Conservation (phyloP, 2,329 filamentous ascomycete species). For the Didymella arachidicola region DNA sequence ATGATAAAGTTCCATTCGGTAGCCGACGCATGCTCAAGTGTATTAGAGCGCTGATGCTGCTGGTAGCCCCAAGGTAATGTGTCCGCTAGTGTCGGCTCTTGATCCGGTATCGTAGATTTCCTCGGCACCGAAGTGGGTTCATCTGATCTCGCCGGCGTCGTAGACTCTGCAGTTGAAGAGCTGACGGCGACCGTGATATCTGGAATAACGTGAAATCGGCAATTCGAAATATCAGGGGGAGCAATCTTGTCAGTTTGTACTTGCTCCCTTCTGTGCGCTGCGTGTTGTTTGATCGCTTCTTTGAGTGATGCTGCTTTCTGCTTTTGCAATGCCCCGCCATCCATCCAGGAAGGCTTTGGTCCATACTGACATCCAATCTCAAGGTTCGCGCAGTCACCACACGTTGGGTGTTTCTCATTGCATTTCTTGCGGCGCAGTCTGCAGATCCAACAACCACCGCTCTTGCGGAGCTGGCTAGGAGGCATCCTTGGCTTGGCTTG, state of each 20-base stretch:
- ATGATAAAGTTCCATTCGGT: constrained; percentile 26
- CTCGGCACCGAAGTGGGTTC: background rate
- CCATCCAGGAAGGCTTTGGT: constrained; percentile 26
- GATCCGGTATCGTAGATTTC: too few species aligned
- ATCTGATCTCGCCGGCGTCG: background rate
- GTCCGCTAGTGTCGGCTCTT: background rate
- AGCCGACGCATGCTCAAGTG: constrained; percentile 13
- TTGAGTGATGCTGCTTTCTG: constrained; percentile 20
- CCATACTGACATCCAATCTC: constrained; percentile 22
- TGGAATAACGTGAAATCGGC: constrained; percentile 9
- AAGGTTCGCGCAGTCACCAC: constrained; percentile 19
- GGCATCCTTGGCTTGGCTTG: background rate
- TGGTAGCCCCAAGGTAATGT: constrained; percentile 18
- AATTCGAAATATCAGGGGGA: background rate
- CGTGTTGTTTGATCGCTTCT: constrained; percentile 22
- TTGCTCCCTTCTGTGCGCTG: constrained; percentile 18
- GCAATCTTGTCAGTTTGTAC: constrained; percentile 1
- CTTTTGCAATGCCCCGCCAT: constrained; percentile 20
- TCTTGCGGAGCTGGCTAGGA: background rate
- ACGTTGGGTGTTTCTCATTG: constrained; percentile 19
- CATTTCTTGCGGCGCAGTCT: constrained; percentile 29
- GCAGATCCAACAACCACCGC: constrained; percentile 29
- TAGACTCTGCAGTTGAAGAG: background rate
- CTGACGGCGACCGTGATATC: constrained; percentile 2
- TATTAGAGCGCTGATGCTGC: constrained; percentile 7